These are phyloP conservation scores for Tylopilus plumbeoviolaceoides DNA, from an alignment of 768 basidiomycete species.

Conservation along the genomic window DNA sequence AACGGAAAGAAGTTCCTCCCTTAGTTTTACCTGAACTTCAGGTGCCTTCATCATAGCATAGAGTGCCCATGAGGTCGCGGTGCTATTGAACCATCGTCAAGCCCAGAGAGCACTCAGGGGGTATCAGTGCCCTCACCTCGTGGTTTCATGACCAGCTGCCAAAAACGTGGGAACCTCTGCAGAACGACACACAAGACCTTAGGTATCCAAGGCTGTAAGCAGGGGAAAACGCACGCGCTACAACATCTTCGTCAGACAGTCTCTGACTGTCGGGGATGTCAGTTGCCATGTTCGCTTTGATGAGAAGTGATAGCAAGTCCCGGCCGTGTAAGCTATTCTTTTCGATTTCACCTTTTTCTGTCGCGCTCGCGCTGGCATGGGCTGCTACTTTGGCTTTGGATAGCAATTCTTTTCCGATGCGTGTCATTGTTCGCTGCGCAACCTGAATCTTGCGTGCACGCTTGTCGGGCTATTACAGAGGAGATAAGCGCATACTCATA, in stretches of 20 bases:
- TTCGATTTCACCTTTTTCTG: slow-evolving; percentile 30
- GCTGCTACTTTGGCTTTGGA: slow-evolving; percentile 44
- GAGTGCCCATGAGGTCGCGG: slow-evolving; percentile 54
- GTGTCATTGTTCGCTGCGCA: slow-evolving; percentile 41
- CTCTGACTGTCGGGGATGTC: slow-evolving; percentile 52
- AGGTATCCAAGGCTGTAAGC: too few species aligned
- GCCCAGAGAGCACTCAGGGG: neutral
- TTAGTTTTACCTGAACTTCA: slow-evolving; percentile 50
- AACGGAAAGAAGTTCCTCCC: slow-evolving; percentile 51
- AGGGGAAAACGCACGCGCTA: slow-evolving; percentile 39
- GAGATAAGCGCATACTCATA: neutral
- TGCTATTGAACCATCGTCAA: slow-evolving; percentile 11
- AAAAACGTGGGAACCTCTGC: slow-evolving; percentile 60
- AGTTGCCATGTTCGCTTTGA: slow-evolving; percentile 60
- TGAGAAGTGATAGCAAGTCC: slow-evolving; percentile 58
- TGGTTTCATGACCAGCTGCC: slow-evolving; percentile 57
- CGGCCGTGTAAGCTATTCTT: slow-evolving; percentile 35
- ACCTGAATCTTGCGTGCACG: slow-evolving; percentile 12
- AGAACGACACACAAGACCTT: neutral
- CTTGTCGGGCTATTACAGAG: slow-evolving; percentile 19
- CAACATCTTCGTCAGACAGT: slow-evolving; percentile 60
- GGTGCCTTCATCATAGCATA: slow-evolving; percentile 48
- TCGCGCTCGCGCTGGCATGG: slow-evolving; percentile 15
- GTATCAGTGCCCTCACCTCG: slow-evolving; percentile 32
- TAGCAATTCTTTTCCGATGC: slow-evolving; percentile 48